Percentiles rank a stretch among this genome's conserved stretches.
Conservation (phyloP, 257 asterid species). For the Cinchona pubescens region DNA sequence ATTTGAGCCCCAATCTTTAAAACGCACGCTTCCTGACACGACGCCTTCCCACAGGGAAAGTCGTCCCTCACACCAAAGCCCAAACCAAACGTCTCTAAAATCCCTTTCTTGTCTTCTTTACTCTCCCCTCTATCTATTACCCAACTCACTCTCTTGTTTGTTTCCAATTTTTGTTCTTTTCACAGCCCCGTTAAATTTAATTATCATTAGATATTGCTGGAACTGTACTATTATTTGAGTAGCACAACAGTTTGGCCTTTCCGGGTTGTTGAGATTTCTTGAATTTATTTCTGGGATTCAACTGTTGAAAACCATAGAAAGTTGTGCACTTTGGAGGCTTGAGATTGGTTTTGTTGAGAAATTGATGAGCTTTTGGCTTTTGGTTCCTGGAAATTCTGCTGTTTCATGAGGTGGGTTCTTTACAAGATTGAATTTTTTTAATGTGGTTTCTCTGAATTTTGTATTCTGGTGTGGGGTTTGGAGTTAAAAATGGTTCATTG, state of each 20-base stretch:
- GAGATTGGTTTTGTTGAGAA: background rate
- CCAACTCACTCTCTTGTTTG: background rate
- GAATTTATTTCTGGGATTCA: conserved; percentile 12
- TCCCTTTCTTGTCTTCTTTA: conserved; percentile 6
- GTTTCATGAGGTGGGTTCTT: conserved; percentile 25
- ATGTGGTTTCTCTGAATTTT: conserved; percentile 28
- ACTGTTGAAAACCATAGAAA: conserved; percentile 7
- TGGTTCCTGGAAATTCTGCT: conserved; percentile 12
- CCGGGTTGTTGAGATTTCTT: conserved; percentile 15
- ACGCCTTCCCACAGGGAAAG: background rate
- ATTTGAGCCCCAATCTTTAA: conserved; percentile 12
- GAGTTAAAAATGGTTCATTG: conserved; percentile 13
- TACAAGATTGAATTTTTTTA: conserved; percentile 21
- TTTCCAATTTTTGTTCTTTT: background rate
- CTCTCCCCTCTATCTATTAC: conserved; percentile 2
- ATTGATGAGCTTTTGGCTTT: background rate
- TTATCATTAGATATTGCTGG: conserved; percentile 8
- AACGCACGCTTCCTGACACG: conserved; percentile 14
- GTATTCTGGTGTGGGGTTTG: conserved; percentile 18
- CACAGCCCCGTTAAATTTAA: conserved; percentile 8
- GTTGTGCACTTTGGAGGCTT: conserved; percentile 1
- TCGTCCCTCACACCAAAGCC: background rate
- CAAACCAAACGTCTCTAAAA: conserved; percentile 17
- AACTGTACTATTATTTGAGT: conserved; percentile 19
- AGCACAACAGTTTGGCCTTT: conserved; percentile 14